Conservation (phyloP, 163 green algal species). For the Smithsoniella earleae region DNA sequence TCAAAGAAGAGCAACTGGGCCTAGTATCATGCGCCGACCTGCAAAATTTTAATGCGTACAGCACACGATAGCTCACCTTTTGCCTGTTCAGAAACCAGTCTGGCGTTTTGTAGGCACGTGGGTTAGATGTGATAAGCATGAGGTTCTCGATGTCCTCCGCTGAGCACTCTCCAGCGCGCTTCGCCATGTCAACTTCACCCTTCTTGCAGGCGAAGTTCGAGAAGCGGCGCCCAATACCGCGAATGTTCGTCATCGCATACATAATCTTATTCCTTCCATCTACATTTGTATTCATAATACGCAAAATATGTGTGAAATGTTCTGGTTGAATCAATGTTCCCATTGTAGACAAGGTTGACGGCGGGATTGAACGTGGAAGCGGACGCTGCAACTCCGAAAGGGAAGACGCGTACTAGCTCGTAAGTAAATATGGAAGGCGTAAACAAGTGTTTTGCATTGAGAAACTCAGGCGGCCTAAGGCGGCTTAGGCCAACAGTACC, state of each 20-base stretch:
- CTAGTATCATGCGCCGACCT: background rate
- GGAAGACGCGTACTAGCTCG: no score
- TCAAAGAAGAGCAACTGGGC: background rate
- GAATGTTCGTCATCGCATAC: conserved; percentile 95
- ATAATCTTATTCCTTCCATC: conserved; percentile 96
- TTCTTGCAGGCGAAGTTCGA: conserved; percentile 98
- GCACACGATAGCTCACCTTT: conserved; percentile 33
- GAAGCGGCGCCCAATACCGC: conserved; percentile 90
- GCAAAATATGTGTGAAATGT: conserved; percentile 98
- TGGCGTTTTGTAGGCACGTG: conserved; percentile 96
- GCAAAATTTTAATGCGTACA: no score
- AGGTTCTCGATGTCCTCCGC: conserved; percentile 93
- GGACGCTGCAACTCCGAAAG: no score
- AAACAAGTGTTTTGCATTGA: no score
- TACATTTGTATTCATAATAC: conserved; percentile 99
- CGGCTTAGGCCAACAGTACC: no score
- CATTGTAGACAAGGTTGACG: conserved; percentile 30
- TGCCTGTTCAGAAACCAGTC: conserved; percentile 99
- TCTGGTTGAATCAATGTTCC: conserved; percentile 76
- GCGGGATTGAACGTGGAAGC: no score
- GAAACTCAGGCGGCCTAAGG: no score
- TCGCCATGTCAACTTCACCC: conserved; percentile 93
- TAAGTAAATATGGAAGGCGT: no score
- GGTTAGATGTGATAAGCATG: conserved; percentile 96
- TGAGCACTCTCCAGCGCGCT: conserved; percentile 87